phyloP scores from a whole-genome alignment of 148 eudicot species.

The Heliamphora exappendiculata region DNA sequence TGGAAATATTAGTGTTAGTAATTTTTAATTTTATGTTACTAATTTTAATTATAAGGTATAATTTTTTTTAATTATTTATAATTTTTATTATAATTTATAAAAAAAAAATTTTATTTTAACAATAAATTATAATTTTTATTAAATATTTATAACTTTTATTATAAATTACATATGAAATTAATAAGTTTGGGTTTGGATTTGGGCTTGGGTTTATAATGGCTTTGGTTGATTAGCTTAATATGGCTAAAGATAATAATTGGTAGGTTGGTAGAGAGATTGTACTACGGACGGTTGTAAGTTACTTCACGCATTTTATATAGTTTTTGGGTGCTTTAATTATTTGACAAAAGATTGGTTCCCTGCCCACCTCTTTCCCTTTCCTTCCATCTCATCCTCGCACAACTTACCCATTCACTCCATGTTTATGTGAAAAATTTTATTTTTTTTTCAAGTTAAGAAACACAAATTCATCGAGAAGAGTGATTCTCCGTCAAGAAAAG shows the following conservation, averaged over 20 bases:
- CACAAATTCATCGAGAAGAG: neutral
- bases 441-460: constrained; percentile 14
- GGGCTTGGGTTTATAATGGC: neutral
- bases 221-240: constrained; percentile 16
- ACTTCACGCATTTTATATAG: constrained; percentile 19
- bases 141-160: no score
- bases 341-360: constrained; percentile 25
- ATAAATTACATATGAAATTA: neutral
- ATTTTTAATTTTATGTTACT: no score
- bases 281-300: constrained; percentile 18
- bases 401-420: constrained; percentile 34
- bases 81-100: no score
- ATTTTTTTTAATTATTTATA: no score
- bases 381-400: constrained; percentile 44
- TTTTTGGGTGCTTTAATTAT: neutral
- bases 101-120: no score
- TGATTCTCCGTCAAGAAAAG: no score
- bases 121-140: no score
- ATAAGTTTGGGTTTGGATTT: no score
- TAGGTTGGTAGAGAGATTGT: constrained; percentile 38
- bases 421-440: neutral
- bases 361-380: constrained; percentile 17
- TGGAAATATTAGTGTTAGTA: no score
- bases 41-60: no score
- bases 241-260: constrained; percentile 21